These are phyloP conservation scores for Pyracantha coccinea DNA, from an alignment of 331 rosid species.

Conservation along the genomic window DNA sequence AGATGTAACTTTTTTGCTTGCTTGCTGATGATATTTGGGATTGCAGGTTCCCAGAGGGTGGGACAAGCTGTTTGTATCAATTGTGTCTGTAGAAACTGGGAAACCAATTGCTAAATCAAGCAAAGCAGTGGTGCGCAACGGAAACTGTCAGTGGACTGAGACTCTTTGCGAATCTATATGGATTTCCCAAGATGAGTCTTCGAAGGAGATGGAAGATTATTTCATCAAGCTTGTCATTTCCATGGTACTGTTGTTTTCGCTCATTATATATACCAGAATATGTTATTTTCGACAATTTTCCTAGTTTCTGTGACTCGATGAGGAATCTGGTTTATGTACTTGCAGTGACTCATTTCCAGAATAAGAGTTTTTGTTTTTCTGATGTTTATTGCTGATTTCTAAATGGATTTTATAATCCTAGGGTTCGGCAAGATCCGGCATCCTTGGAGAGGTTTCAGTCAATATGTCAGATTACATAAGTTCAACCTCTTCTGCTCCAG, in stretches of 20 bases:
- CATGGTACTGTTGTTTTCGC: constrained; percentile 45
- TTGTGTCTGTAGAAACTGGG: constrained; percentile 57
- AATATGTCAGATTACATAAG: constrained; percentile 50
- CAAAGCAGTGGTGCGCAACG: constrained; percentile 68
- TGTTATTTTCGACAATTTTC: neutral
- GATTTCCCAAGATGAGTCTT: constrained; percentile 49
- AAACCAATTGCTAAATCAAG: constrained; percentile 52
- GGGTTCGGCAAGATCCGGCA: constrained; percentile 75
- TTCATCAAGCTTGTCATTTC: constrained; percentile 72
- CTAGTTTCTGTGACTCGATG: neutral
- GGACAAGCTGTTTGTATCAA: constrained; percentile 80
- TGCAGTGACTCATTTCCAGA: neutral
- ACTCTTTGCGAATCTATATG: constrained; percentile 46
- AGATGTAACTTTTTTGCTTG: neutral
- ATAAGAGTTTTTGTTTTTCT: neutral
- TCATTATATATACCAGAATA: neutral
- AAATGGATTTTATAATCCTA: constrained; percentile 16
- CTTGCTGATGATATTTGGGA: neutral
- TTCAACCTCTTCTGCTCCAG: constrained; percentile 50
- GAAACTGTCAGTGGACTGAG: constrained; percentile 86
- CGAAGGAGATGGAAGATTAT: constrained; percentile 55
- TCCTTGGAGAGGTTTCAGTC: constrained; percentile 81
- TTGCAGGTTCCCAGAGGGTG: constrained; percentile 86
- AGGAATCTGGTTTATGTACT: neutral
- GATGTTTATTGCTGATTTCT: neutral